phyloP scores from a whole-genome alignment of 495 filamentous ascomycete species.

The Xylaria curta region DNA sequence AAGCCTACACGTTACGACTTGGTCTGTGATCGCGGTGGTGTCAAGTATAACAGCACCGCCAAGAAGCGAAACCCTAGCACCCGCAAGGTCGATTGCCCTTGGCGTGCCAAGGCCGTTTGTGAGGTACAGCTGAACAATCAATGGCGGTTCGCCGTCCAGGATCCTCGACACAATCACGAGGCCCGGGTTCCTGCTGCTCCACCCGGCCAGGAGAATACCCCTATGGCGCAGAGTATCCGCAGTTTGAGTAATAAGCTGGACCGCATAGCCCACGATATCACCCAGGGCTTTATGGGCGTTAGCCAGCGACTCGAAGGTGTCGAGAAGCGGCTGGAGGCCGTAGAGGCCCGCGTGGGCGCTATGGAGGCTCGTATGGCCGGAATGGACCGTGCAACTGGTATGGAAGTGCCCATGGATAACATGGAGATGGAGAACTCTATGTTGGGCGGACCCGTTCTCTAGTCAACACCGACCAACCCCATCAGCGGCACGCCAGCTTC shows the following conservation, averaged over 20 bases:
- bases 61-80: constrained; percentile 61
- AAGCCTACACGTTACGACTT: constrained; percentile 59
- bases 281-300: constrained; percentile 42
- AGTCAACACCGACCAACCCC: not conserved
- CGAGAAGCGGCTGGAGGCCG: constrained; percentile 51
- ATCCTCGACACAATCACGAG: constrained; percentile 57
- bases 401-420: constrained; percentile 56
- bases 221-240: constrained; percentile 53
- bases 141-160: constrained; percentile 57
- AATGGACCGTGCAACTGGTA: constrained; percentile 47
- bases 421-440: constrained; percentile 46
- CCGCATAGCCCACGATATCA: constrained; percentile 52
- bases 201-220: constrained; percentile 53
- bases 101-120: constrained; percentile 59
- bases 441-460: constrained; percentile 38
- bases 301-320: constrained; percentile 45
- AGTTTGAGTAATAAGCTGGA: constrained; percentile 56
- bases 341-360: constrained; percentile 48
- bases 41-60: constrained; percentile 60
- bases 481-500: not conserved
- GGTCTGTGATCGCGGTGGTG: constrained; percentile 59
- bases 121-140: constrained; percentile 58
- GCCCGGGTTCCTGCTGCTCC: constrained; percentile 49
- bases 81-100: constrained; percentile 60
- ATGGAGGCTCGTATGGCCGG: constrained; percentile 49